Percentiles rank a stretch among this genome's conserved stretches.
Evolutionary conservation across 805 yeast species (phyloP).

Genomic region (Nakazawaea anatomiae): DNA sequence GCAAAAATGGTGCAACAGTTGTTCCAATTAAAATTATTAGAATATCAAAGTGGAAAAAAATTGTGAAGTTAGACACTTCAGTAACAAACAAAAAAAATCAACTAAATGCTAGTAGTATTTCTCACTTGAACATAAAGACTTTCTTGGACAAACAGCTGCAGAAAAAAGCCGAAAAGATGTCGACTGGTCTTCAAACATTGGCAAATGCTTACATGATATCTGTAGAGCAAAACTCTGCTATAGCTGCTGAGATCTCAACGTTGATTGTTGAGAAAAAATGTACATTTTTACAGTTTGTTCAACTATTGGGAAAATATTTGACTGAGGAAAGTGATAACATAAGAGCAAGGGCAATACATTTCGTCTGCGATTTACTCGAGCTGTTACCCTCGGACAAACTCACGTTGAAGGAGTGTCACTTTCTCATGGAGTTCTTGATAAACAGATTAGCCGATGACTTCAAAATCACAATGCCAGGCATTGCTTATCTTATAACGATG

Average conservation of each 20-base stretch:
- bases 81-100: neutral
- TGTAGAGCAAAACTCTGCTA: neutral
- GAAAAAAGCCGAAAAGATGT: neutral
- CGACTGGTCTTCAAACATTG: neutral
- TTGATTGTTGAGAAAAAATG: constrained; percentile 18
- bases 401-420: constrained; percentile 40
- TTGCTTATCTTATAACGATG: constrained; percentile 47
- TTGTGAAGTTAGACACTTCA: neutral
- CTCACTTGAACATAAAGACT: neutral
- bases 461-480: constrained; percentile 46
- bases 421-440: constrained; percentile 49
- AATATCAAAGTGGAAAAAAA: no score
- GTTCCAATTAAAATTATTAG: no score
- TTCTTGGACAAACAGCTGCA: neutral
- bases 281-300: constrained; percentile 37
- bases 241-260: neutral
- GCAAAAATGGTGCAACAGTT: no score
- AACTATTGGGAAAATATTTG: constrained; percentile 38
- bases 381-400: constrained; percentile 20
- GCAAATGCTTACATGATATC: constrained; percentile 4
- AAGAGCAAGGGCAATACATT: constrained; percentile 33
- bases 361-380: constrained; percentile 32
- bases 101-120: neutral
- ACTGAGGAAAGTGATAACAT: constrained; percentile 39
- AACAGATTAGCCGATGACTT: constrained; percentile 64